Conservation (phyloP, 2,329 filamentous ascomycete genomes). For the Cladophialophora carrionii region DNA sequence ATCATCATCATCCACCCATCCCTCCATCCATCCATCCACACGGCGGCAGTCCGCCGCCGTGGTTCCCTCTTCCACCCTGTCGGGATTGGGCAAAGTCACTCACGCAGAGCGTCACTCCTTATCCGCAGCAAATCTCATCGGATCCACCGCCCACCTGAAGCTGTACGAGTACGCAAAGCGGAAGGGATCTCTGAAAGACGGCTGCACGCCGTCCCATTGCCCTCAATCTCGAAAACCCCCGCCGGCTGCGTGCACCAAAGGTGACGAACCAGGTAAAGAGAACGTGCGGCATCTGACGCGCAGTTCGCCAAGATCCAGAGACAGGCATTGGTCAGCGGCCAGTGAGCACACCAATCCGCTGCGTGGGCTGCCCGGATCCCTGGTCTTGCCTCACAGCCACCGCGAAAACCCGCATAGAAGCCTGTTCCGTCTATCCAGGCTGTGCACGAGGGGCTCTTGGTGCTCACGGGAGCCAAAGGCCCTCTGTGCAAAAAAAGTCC, state of each 20-base stretch:
- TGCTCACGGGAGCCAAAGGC: slow-evolving; percentile 12
- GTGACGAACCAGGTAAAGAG: neutral
- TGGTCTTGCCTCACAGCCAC: slow-evolving; percentile 12
- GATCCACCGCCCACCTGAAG: neutral
- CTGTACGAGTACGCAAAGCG: neutral
- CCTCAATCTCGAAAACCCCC: neutral
- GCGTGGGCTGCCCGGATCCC: slow-evolving; percentile 6
- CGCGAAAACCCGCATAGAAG: slow-evolving; percentile 2
- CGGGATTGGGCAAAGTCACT: neutral
- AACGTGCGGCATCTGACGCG: slow-evolving; percentile 2
- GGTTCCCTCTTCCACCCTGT: neutral
- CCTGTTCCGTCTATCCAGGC: slow-evolving; percentile 13
- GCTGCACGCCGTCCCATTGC: neutral
- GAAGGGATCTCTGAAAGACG: neutral
- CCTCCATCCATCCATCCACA: neutral
- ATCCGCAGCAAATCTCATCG: neutral
- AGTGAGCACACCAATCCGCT: slow-evolving; percentile 11
- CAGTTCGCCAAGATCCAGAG: slow-evolving; percentile 2
- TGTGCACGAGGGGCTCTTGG: slow-evolving; percentile 5
- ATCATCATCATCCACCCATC: too few species aligned
- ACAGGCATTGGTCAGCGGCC: slow-evolving; percentile 22
- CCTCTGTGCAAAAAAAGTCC: slow-evolving; percentile 5
- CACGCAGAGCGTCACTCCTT: neutral
- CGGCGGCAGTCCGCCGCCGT: neutral
- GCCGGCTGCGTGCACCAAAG: neutral